Evolutionary conservation across 2,329 filamentous ascomycete species (phyloP), one percentile per base, ranked within the genome.

Genomic region (Calonectria ilicicola): DNA sequence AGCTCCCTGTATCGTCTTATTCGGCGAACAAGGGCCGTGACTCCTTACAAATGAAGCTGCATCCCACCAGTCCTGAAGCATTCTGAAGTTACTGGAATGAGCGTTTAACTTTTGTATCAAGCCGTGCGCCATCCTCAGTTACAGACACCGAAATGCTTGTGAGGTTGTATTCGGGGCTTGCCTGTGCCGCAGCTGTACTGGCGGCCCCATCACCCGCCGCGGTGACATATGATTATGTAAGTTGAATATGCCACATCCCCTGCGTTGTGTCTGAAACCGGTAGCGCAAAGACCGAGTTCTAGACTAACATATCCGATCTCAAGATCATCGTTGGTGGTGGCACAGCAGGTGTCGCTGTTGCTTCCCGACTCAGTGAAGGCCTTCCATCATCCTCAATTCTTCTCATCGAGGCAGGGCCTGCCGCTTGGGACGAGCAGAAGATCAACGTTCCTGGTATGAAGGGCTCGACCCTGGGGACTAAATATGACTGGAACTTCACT

Each of bases 401-500:
- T 29, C 77, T 82, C 62, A 68, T 82, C 35, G 81, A 81, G 65
- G 80, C 80, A 15, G 80, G 81, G 14, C 78, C 80, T 21, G 72
- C 78, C 7, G 78, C 78, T 8, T 76, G 73, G 12, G 79, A 80
- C 3, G 82, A 83, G 60, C 71, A 76, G 15, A 75, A 78, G 38
- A 82, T 83, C 72, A 82, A 82, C 21, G 74, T 82, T 53, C 82
- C 82, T 1, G 82, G 82, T 4, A 74, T 81, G 69, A 77, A 80
- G 7, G 82, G 82, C 4, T 78, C 80, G 0, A 77, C 75, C 6
- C 62, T 83, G 19, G 79, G 76, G 1, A 73, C 80, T 2, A 53
- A 64, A 2, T 81, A 81, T 65, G 83, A 88, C 74, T 86, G 87
- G 81, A 85, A 84, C 73, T 87, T 88, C 76, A 83, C 84, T 5